Conservation (phyloP, 2,329 filamentous ascomycete genomes). For the Cladosporium velox region DNA sequence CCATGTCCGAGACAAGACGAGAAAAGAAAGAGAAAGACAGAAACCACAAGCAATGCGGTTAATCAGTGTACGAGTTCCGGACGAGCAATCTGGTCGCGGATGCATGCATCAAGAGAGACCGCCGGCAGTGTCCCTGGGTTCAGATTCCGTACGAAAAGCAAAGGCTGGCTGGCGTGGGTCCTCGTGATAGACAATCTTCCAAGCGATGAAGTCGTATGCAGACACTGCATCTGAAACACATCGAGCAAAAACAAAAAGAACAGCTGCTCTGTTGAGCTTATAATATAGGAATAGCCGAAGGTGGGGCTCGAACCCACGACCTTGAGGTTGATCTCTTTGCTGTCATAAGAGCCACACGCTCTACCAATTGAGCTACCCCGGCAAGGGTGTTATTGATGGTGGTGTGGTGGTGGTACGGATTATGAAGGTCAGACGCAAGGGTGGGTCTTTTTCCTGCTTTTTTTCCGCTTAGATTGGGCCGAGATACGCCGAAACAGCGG, state of each 20-base stretch:
- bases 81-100: neutral
- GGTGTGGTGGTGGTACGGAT: neutral
- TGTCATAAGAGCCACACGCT: conserved; percentile 38
- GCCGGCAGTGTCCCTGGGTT: neutral
- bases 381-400: neutral
- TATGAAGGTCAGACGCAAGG: neutral
- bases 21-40: too few relatives aligned
- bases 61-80: neutral
- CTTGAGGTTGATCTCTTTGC: neutral
- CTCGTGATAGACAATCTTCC: neutral
- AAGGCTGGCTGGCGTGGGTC: neutral
- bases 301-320: neutral
- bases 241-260: neutral
- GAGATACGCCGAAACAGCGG: neutral
- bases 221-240: neutral
- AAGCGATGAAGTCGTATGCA: conserved; percentile 16
- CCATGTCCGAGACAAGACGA: neutral
- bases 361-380: conserved; percentile 50
- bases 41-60: neutral
- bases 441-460: neutral
- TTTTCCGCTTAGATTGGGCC: neutral
- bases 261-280: conserved; percentile 3
- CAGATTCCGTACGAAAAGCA: neutral
- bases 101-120: neutral
- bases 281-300: neutral